Percentiles rank a stretch among this genome's conserved stretches.
These are phyloP conservation scores for Podospora pseudoanserina DNA, from an alignment of 495 filamentous ascomycete species.

Conservation along the genomic window DNA sequence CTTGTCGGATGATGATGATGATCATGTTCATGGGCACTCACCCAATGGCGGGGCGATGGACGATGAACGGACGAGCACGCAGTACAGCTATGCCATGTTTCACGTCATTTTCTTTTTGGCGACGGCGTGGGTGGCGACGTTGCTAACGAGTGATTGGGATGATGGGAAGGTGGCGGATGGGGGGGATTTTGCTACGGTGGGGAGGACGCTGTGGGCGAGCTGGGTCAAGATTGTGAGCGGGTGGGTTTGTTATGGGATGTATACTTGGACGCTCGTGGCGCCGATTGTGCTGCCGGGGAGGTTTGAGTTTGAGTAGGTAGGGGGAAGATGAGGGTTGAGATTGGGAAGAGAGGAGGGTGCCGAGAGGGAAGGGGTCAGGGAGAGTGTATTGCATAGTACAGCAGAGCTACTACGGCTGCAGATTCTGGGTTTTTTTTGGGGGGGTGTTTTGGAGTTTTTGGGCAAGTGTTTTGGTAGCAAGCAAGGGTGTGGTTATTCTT, in stretches of 20 bases:
- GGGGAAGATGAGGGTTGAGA: background rate
- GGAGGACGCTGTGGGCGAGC: conserved; percentile 93
- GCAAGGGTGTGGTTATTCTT: background rate
- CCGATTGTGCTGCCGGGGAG: conserved; percentile 82
- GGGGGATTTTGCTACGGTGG: conserved; percentile 79
- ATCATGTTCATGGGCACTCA: conserved; percentile 57
- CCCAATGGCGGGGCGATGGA: conserved; percentile 54
- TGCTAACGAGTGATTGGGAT: conserved; percentile 81
- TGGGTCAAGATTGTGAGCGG: conserved; percentile 99
- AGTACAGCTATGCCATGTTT: conserved; percentile 96
- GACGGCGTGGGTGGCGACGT: conserved; percentile 90
- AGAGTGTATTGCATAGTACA: background rate
- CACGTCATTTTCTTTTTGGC: conserved; percentile 97
- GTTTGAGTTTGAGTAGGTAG: conserved; percentile 55
- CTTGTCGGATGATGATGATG: conserved; percentile 74
- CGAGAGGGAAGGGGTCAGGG: background rate
- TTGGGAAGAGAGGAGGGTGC: background rate
- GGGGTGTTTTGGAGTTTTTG: background rate
- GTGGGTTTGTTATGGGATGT: conserved; percentile 95
- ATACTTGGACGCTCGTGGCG: conserved; percentile 86
- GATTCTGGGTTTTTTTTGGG: background rate
- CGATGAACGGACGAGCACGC: conserved; percentile 82
- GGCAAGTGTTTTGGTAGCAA: background rate
- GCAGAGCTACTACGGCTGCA: background rate
- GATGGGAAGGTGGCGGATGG: conserved; percentile 48